A percentile compares a stretch with the other conserved stretches of the same genome.
These are phyloP conservation scores for Paspalum vaginatum DNA, from an alignment of 176 grass and related monocot genomes.

Conservation along the genomic window DNA sequence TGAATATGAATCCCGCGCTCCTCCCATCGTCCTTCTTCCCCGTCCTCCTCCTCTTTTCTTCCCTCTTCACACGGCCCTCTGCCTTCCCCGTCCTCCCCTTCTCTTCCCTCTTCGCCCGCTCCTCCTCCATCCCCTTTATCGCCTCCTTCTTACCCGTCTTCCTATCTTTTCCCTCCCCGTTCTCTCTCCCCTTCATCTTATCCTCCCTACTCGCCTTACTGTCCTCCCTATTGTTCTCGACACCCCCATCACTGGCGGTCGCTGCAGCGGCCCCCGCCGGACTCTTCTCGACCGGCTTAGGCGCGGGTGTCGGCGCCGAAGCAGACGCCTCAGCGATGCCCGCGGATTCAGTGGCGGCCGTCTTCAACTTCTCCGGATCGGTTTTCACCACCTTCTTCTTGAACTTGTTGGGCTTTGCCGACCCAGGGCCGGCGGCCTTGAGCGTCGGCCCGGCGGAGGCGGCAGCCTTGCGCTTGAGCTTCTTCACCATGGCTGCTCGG, in stretches of 20 bases:
- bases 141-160: neutral
- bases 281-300: neutral
- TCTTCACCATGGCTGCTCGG: conserved; percentile 53
- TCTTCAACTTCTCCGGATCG: conserved; percentile 35
- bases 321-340: conserved; percentile 1
- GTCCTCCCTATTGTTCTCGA: neutral
- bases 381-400: conserved; percentile 39
- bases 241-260: neutral
- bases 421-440: conserved; percentile 16
- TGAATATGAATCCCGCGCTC: conserved; percentile 61
- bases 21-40: neutral
- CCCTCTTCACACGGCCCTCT: neutral
- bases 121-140: neutral
- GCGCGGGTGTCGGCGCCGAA: conserved; percentile 14
- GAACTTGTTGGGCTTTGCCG: neutral
- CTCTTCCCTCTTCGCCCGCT: neutral
- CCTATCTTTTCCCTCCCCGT: neutral
- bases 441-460: conserved; percentile 6
- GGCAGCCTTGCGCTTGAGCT: conserved; percentile 35
- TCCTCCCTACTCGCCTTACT: neutral
- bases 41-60: neutral
- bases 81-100: neutral
- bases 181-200: conserved; percentile 1
- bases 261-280: neutral
- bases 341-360: neutral